Base-by-base conservation (phyloP, 768 basidiomycete species). In the Rhodosporidiobolus sp. region DNA sequence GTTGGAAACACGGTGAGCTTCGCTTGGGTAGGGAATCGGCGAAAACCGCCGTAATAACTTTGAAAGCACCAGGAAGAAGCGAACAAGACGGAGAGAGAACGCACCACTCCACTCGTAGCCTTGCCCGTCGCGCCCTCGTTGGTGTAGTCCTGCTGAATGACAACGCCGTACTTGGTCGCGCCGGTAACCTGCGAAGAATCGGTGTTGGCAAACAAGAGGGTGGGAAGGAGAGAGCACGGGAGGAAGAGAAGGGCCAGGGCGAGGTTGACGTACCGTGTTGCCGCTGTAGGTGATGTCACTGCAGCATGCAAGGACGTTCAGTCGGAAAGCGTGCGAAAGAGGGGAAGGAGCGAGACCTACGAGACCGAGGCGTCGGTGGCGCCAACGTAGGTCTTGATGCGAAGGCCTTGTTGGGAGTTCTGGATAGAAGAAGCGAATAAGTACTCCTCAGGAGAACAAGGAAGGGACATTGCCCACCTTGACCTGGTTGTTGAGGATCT, bases 71-170 rank as follows among this genome's bases (percentile, higher is more conserved):
- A 43, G 38, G 38, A 43, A 7, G 38, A 43, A 43, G 38, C n/a
- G n/a, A n/a, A n/a, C n/a, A n/a, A 43, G 14, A 14, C 38, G 38
- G 38, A 43, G 14, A 43, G 38, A 43, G n/a, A 43, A 43, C 8
- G 38, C 38, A 14, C 38, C n/a, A n/a, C n/a, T n/a, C n/a, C n/a
- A n/a, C n/a, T n/a, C n/a, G n/a, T 43, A 7, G 14, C 38, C 38
- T 0, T 82, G 85, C 26, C 85, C 85, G 24, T 86, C 76, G 35
- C 70, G 64, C 32, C 60, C 32, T 35, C 70, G 67, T 63, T 77
- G 60, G 43, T 87, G 77, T 89, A 88, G 77, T 86, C 88, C 84
- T 87, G 86, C 77, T 87, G 86, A 46, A 89, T 87, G 71, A 89
- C 63, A 0, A 89, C 80, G 48, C 88, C 88, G 67, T 85, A 53